Base-by-base conservation (phyloP, 2,329 filamentous ascomycete genomes). In the Blumeriella jaapii region DNA sequence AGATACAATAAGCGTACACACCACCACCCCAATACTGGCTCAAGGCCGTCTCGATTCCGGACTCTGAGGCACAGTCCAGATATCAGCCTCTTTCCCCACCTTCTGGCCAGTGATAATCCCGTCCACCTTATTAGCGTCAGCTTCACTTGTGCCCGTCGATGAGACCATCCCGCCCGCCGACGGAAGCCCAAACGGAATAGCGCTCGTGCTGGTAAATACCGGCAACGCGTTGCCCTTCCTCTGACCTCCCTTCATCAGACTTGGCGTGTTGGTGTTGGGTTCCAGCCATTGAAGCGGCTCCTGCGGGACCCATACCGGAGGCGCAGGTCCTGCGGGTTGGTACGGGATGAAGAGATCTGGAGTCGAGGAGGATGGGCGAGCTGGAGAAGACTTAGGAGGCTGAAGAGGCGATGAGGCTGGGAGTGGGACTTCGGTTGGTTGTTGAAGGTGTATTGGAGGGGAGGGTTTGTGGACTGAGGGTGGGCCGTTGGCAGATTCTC, bases 311-410 rank as follows among this genome's bases (percentile, higher is more conserved):
- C 55, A 47, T 11, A 63, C 42, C 1, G 61, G 34, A 3, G 55
- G 60, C 0, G 56, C 41, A 1, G 68, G 64, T 0, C 69, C 71
- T n/a, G 69, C 63, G 0, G 71, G 69, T 39, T 74, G 66, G 42
- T 73, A 74, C 0, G 61, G 61, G 15, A 74, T 58, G 41, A 74
- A 74, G 14, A 66, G 48, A 32, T 67, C 62, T 6, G 33, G 23
- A 9, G 20, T 30, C 6, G 34, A 14, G 19, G 28, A 26, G 13
- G 16, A 29, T 25, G 29, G 31, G 9, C 23, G n/a, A 9, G 15
- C 18, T 10, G 29, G 13, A 31, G n/a, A 5, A 4, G n/a, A 18
- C 11, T 20, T 1, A 14, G 18, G 17, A 11, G 12, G 25, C 11
- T 25, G 19, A 14, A 12, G 30, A 12, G 51, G 48, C n/a, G 53